Evolutionary conservation across 345 rosid genomes (phyloP).

Genomic region (Heritiera littoralis): DNA sequence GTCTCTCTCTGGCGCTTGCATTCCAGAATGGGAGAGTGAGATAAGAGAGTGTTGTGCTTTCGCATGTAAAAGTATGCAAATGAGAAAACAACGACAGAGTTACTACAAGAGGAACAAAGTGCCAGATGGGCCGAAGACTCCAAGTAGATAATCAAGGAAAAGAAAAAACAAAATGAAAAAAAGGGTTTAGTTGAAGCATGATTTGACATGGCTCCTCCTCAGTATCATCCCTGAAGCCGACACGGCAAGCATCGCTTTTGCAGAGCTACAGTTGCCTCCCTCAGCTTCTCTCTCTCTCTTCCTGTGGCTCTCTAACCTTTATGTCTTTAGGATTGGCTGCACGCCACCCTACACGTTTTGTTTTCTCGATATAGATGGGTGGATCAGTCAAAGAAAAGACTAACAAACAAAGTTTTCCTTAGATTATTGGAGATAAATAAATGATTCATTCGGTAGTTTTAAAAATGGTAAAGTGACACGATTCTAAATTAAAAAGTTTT

Average conservation of each 20-base stretch:
- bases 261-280: slow-evolving; percentile 20
- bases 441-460: background rate
- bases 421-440: background rate
- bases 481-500: too few species aligned
- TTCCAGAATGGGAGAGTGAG: background rate
- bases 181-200: slow-evolving; percentile 2
- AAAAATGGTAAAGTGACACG: too few species aligned
- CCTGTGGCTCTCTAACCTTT: background rate
- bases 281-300: background rate
- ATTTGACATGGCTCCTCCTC: slow-evolving; percentile 32
- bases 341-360: slow-evolving; percentile 22
- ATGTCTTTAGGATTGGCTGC: slow-evolving; percentile 15
- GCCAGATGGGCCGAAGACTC: slow-evolving; percentile 25
- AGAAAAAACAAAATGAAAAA: background rate
- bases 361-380: background rate
- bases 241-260: slow-evolving; percentile 23
- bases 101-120: slow-evolving; percentile 21
- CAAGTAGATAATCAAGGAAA: background rate
- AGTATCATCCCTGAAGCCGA: slow-evolving; percentile 29
- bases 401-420: background rate
- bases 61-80: slow-evolving; percentile 25
- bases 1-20: background rate
- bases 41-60: slow-evolving; percentile 21
- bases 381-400: background rate
- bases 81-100: slow-evolving; percentile 18